Percentiles rank a stretch among this genome's conserved stretches.
phyloP scores from a whole-genome alignment of 78 protist genomes.

The Monosiga brevicollis region DNA sequence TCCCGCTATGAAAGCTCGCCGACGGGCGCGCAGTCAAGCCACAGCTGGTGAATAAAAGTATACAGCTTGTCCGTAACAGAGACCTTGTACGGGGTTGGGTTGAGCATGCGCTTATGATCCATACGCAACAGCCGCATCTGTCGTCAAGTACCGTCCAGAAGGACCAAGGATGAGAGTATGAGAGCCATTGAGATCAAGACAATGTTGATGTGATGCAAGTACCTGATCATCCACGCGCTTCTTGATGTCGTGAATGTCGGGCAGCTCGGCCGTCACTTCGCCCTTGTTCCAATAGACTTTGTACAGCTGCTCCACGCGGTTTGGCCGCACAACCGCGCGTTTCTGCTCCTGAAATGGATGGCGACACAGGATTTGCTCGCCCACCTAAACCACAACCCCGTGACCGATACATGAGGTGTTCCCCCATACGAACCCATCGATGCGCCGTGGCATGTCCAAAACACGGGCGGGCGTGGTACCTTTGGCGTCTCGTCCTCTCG shows the following conservation, averaged over 20 bases:
- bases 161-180: no score
- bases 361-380: constrained; percentile 46
- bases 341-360: constrained; percentile 66
- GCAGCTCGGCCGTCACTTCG: neutral
- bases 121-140: constrained; percentile 41
- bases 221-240: constrained; percentile 26
- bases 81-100: constrained; percentile 70
- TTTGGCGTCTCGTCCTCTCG: neutral
- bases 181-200: no score
- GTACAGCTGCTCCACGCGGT: constrained; percentile 34
- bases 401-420: no score
- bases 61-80: constrained; percentile 35
- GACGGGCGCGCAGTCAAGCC: constrained; percentile 43
- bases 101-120: constrained; percentile 50
- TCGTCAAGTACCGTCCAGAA: no score
- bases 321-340: constrained; percentile 40
- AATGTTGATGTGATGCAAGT: no score
- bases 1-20: constrained; percentile 36
- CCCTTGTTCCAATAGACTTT: constrained; percentile 42
- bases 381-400: constrained; percentile 33
- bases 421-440: no score
- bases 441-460: neutral
- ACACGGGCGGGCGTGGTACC: neutral
- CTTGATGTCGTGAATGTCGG: neutral
- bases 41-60: constrained; percentile 44